A percentile compares a stretch with the other conserved stretches of the same genome.
Conservation (phyloP, 2,329 filamentous ascomycete genomes). For the Xylariaceae sp. region DNA sequence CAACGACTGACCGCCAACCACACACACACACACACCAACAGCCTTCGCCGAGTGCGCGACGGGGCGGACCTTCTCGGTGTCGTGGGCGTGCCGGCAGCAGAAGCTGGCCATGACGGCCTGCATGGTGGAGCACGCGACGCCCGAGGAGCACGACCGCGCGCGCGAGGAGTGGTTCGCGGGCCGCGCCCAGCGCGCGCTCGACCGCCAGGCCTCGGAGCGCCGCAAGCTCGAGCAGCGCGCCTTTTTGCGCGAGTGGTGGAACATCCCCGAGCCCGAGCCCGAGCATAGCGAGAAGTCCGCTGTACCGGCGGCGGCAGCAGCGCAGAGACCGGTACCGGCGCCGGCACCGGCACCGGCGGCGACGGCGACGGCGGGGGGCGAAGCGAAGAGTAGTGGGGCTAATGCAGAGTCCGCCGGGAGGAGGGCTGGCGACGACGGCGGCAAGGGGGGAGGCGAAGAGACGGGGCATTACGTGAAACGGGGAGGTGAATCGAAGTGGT, state of each 20-base stretch:
- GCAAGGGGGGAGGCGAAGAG: background rate
- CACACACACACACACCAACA: constrained; percentile 28
- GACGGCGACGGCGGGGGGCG: constrained; percentile 1
- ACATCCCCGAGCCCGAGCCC: constrained; percentile 49
- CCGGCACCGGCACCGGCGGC: no score
- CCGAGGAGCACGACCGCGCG: constrained; percentile 77
- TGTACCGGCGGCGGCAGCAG: constrained; percentile 41
- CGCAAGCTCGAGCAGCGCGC: constrained; percentile 56
- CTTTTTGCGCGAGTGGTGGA: constrained; percentile 62
- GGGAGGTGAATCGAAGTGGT: no score
- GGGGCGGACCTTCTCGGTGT: constrained; percentile 77
- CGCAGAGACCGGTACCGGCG: constrained; percentile 41
- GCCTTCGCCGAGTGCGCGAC: constrained; percentile 88
- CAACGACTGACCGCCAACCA: no score
- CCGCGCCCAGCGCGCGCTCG: constrained; percentile 60
- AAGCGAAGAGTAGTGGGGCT: constrained; percentile 2
- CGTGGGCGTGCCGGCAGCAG: constrained; percentile 75
- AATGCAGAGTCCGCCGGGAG: no score
- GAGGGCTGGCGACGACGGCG: constrained; percentile 1
- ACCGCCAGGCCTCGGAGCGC: constrained; percentile 56
- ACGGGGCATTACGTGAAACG: no score
- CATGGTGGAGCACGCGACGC: constrained; percentile 82
- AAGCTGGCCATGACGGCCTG: constrained; percentile 87
- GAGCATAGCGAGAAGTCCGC: no score
- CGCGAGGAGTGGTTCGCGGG: constrained; percentile 88